These are phyloP conservation scores for Acrocalymma vagum DNA, from an alignment of 2,329 filamentous ascomycete genomes.

Conservation along the genomic window DNA sequence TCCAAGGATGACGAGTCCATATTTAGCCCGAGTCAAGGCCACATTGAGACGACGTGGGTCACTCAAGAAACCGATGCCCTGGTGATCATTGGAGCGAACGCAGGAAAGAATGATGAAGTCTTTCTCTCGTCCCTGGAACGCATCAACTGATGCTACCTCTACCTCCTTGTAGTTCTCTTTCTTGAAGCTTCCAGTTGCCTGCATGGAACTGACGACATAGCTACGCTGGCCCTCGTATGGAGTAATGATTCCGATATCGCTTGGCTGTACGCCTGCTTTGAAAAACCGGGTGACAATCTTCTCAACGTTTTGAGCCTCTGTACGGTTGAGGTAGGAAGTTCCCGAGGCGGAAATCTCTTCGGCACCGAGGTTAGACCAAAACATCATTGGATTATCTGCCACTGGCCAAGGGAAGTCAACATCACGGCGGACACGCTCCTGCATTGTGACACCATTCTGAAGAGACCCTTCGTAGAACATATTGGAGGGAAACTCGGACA, in stretches of 20 bases:
- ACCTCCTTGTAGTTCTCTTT: constrained; percentile 99
- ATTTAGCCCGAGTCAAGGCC: constrained; percentile 95
- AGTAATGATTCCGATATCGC: constrained; percentile 96
- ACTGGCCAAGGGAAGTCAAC: constrained; percentile 99
- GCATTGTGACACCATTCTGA: constrained; percentile 93
- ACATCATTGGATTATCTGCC: constrained; percentile 97
- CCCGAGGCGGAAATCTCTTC: constrained; percentile 98
- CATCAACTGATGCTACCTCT: constrained; percentile 96
- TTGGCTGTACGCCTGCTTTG: constrained; percentile 95
- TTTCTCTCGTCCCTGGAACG: constrained; percentile 98
- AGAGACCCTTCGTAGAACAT: constrained; percentile 99
- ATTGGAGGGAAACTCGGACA: constrained; percentile 97
- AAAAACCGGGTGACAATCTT: constrained; percentile 99
- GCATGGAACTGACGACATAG: constrained; percentile 99
- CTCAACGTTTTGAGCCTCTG: constrained; percentile 95
- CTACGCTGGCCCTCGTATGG: constrained; percentile 98
- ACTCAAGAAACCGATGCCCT: constrained; percentile 98
- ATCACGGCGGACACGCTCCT: constrained; percentile 86
- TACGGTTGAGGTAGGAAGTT: constrained; percentile 97
- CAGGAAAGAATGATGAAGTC: constrained; percentile 98
- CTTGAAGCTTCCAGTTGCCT: constrained; percentile 95
- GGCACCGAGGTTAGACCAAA: constrained; percentile 97
- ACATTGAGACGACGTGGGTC: constrained; percentile 98
- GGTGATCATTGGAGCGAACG: constrained; percentile 97
- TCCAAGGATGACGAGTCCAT: constrained; percentile 92